These are phyloP conservation scores for Penicillium ochrochloron DNA, from an alignment of 495 filamentous ascomycete species.

Conservation along the genomic window DNA sequence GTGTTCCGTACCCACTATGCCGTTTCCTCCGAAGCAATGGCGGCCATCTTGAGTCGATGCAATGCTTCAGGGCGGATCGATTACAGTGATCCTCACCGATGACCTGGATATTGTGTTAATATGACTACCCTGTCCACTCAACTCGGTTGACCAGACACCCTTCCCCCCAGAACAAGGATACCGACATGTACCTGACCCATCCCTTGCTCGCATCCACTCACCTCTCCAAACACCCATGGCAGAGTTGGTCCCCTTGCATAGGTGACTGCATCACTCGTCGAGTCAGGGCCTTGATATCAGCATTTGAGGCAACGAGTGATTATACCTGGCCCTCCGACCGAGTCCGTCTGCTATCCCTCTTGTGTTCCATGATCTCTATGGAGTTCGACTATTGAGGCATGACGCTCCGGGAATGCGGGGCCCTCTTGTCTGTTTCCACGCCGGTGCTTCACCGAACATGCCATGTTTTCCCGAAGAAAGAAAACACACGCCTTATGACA, in stretches of 20 bases:
- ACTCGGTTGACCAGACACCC: neutral
- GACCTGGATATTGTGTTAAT: neutral
- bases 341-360: neutral
- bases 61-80: neutral
- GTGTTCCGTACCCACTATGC: slow-evolving; percentile 17
- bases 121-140: neutral
- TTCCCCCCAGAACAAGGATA: slow-evolving; percentile 6
- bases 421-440: slow-evolving; percentile 27
- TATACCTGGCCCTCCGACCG: neutral
- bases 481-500: slow-evolving; percentile 16
- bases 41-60: neutral
- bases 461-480: slow-evolving; percentile 15
- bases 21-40: slow-evolving; percentile 13
- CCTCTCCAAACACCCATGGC: slow-evolving; percentile 16
- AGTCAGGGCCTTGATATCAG: neutral
- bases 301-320: neutral
- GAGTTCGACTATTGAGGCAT: slow-evolving; percentile 14
- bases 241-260: slow-evolving; percentile 25
- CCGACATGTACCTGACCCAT: slow-evolving; percentile 37
- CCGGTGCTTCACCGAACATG: slow-evolving; percentile 19
- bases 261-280: slow-evolving; percentile 25
- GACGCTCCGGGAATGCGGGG: slow-evolving; percentile 35
- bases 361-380: neutral
- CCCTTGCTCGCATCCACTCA: slow-evolving; percentile 31
- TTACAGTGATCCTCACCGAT: neutral